Percentiles rank a stretch among this genome's conserved stretches.
phyloP scores from a whole-genome alignment of 2,329 filamentous ascomycete genomes.

The Gyromitra esculenta region DNA sequence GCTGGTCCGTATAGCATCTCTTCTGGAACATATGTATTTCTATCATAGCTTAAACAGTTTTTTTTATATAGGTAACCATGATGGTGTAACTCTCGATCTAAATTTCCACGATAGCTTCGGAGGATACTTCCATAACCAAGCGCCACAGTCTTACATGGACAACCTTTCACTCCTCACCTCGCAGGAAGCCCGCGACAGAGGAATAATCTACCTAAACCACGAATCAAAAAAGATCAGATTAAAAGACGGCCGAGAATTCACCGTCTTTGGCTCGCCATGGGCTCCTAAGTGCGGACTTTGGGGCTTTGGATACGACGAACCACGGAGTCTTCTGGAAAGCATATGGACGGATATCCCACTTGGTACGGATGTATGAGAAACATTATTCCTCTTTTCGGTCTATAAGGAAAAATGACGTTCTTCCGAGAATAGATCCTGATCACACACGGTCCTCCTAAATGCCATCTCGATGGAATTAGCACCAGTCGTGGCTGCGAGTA shows the following conservation, averaged over 20 bases:
- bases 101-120: slow-evolving; percentile 69
- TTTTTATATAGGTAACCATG: slow-evolving; percentile 73
- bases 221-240: slow-evolving; percentile 66
- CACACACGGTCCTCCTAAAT: slow-evolving; percentile 74
- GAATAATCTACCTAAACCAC: slow-evolving; percentile 74
- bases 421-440: slow-evolving; percentile 63
- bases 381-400: not conserved
- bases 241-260: slow-evolving; percentile 69
- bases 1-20: slow-evolving; percentile 65
- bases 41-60: not conserved
- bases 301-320: slow-evolving; percentile 66
- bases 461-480: slow-evolving; percentile 58
- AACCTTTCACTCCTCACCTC: slow-evolving; percentile 67
- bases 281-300: slow-evolving; percentile 64
- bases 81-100: slow-evolving; percentile 72
- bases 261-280: slow-evolving; percentile 76
- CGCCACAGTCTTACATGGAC: slow-evolving; percentile 65
- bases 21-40: not conserved
- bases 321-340: slow-evolving; percentile 46
- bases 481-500: slow-evolving; percentile 68
- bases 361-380: slow-evolving; percentile 67
- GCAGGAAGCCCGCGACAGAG: slow-evolving; percentile 60
- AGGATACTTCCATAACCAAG: slow-evolving; percentile 67
- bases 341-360: slow-evolving; percentile 72
- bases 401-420: not conserved